Conservation (phyloP, 2,329 filamentous ascomycete species). For the Penicillium brasilianum region DNA sequence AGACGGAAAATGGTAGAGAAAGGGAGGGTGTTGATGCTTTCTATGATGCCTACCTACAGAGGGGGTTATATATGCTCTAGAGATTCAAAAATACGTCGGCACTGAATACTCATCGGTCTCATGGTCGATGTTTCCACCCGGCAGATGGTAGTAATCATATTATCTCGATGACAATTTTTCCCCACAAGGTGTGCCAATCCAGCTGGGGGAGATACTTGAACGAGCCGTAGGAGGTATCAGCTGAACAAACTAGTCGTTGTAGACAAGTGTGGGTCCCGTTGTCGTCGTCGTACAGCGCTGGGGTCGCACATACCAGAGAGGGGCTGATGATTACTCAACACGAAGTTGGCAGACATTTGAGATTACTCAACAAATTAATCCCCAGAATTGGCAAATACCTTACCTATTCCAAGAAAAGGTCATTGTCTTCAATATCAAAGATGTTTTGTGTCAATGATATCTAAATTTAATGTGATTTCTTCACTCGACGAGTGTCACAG, state of each 20-base stretch:
- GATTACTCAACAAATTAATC: slow-evolving; percentile 2
- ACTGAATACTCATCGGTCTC: not conserved
- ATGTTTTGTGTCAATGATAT: no score
- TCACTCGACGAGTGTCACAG: no score
- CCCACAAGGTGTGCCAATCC: no score
- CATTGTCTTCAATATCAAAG: no score
- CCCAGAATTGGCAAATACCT: not conserved
- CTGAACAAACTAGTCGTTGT: no score
- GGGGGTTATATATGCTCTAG: not conserved
- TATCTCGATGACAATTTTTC: no score
- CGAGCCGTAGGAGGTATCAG: no score
- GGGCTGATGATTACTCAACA: slow-evolving; percentile 8
- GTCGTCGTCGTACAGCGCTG: not conserved
- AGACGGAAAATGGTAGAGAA: not conserved
- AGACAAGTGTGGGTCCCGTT: no score
- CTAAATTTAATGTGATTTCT: no score
- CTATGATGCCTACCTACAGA: no score
- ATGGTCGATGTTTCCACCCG: not conserved
- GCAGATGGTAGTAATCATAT: not conserved
- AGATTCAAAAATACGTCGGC: not conserved
- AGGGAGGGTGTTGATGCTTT: not conserved
- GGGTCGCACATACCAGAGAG: not conserved
- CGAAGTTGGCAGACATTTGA: not conserved
- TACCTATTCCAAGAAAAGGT: no score
- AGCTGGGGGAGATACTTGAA: no score